Percentiles rank a stretch among this genome's conserved stretches.
These are phyloP conservation scores for Aspergillus bombycis DNA, from an alignment of 2,329 filamentous ascomycete genomes.

Conservation along the genomic window DNA sequence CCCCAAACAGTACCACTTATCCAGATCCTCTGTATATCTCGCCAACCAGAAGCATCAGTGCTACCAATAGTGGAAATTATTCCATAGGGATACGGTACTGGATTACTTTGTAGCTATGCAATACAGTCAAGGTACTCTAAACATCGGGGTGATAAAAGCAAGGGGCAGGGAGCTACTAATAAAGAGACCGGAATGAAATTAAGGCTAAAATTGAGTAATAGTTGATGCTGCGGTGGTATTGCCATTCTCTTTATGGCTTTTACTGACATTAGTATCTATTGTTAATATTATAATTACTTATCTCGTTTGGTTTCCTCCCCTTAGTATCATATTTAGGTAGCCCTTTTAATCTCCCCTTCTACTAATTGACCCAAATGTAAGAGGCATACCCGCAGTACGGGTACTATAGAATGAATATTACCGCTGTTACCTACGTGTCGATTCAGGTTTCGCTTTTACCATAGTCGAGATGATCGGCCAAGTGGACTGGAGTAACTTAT, in stretches of 20 bases:
- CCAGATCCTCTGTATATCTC: not conserved
- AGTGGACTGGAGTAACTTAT: constrained; percentile 10
- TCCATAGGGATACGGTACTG: not conserved
- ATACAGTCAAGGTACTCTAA: not conserved
- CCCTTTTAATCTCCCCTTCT: not conserved
- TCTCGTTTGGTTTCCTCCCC: not conserved
- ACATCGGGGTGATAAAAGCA: not conserved
- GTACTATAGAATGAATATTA: not conserved
- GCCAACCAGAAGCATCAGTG: not conserved
- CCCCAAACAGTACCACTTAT: not conserved
- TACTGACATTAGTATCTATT: not conserved
- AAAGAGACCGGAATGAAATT: not conserved
- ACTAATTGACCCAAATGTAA: not conserved
- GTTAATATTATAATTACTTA: not conserved
- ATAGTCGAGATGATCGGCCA: constrained; percentile 14
- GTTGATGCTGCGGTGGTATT: not conserved
- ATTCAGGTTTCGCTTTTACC: constrained; percentile 6
- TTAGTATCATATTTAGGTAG: not conserved
- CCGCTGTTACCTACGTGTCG: constrained; percentile 9
- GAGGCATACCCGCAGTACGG: not conserved
- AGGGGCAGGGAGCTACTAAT: not conserved
- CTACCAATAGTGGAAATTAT: not conserved
- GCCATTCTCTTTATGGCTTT: not conserved
- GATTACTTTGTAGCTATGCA: not conserved
- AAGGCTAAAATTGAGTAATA: not conserved